A percentile compares a stretch with the other conserved stretches of the same genome.
These are phyloP conservation scores for Aphanomyces cochlioides DNA, from an alignment of 352 stramenopile genomes.

Conservation along the genomic window DNA sequence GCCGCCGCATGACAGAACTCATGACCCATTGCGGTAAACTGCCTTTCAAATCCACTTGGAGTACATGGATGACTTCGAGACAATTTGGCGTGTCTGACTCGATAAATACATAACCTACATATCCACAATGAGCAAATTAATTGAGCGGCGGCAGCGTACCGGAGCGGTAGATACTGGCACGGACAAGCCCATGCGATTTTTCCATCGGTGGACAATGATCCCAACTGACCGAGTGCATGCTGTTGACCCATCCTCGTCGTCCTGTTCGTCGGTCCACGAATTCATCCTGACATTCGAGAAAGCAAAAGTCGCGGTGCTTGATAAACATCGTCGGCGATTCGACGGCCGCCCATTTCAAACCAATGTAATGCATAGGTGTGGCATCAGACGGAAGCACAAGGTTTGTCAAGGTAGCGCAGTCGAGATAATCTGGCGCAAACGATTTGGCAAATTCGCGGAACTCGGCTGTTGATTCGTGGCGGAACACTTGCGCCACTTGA, in stretches of 20 bases:
- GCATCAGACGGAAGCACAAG: constrained; percentile 56
- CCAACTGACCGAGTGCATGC: constrained; percentile 66
- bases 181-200: constrained; percentile 47
- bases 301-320: constrained; percentile 67
- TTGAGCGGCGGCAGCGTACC: constrained; percentile 17
- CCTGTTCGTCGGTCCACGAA: constrained; percentile 75
- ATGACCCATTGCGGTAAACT: constrained; percentile 44
- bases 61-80: constrained; percentile 62
- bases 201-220: constrained; percentile 54
- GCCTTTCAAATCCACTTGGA: constrained; percentile 68
- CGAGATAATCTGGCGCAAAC: constrained; percentile 49
- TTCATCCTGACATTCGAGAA: constrained; percentile 70
- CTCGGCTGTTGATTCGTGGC: constrained; percentile 69
- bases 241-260: constrained; percentile 71
- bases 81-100: constrained; percentile 57
- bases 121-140: not conserved
- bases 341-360: constrained; percentile 58
- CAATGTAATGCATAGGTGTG: constrained; percentile 79
- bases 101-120: constrained; percentile 57
- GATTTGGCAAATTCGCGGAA: constrained; percentile 28
- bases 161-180: constrained; percentile 69
- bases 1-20: constrained; percentile 54
- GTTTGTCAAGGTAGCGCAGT: constrained; percentile 70
- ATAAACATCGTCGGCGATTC: constrained; percentile 57
- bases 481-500: constrained; percentile 78